These are phyloP conservation scores for Ogataea minuta DNA, from an alignment of 805 yeast genomes.

Conservation along the genomic window DNA sequence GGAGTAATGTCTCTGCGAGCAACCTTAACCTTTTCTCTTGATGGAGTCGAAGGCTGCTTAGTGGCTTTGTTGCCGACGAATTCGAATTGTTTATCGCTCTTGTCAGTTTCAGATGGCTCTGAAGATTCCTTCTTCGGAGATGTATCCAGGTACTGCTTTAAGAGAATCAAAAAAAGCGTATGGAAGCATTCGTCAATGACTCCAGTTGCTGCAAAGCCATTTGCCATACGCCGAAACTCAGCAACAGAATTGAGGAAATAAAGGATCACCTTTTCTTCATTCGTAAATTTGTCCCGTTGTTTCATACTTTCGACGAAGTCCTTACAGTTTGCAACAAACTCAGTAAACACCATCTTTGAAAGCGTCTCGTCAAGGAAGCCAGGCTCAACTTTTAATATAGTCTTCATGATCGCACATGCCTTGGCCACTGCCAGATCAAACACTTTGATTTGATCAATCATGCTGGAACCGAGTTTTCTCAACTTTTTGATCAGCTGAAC, in stretches of 20 bases:
- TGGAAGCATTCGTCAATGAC: conserved; percentile 70
- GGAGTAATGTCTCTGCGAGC: conserved; percentile 50
- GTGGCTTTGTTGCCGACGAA: conserved; percentile 6
- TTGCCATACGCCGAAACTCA: conserved; percentile 69
- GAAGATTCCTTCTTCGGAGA: conserved; percentile 1
- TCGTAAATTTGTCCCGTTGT: conserved; percentile 34
- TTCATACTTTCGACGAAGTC: conserved; percentile 28
- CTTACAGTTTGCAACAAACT: conserved; percentile 42
- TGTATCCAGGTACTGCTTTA: conserved; percentile 21
- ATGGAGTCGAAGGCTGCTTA: conserved; percentile 23
- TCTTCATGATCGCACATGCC: conserved; percentile 51
- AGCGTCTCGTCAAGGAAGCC: conserved; percentile 53
- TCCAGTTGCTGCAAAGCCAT: conserved; percentile 79
- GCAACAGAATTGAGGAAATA: conserved; percentile 48
- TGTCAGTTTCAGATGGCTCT: background rate
- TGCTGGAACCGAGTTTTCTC: conserved; percentile 74
- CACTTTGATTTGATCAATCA: conserved; percentile 59
- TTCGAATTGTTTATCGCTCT: conserved; percentile 9
- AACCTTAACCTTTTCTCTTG: conserved; percentile 39
- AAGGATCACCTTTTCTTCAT: conserved; percentile 38
- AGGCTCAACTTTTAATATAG: conserved; percentile 40
- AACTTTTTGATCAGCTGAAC: conserved; percentile 65
- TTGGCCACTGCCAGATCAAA: conserved; percentile 64
- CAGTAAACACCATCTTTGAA: conserved; percentile 41
- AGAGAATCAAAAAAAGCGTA: conserved; percentile 55